These are phyloP conservation scores for Cladorrhinum samala DNA, from an alignment of 495 filamentous ascomycete species.

Conservation along the genomic window DNA sequence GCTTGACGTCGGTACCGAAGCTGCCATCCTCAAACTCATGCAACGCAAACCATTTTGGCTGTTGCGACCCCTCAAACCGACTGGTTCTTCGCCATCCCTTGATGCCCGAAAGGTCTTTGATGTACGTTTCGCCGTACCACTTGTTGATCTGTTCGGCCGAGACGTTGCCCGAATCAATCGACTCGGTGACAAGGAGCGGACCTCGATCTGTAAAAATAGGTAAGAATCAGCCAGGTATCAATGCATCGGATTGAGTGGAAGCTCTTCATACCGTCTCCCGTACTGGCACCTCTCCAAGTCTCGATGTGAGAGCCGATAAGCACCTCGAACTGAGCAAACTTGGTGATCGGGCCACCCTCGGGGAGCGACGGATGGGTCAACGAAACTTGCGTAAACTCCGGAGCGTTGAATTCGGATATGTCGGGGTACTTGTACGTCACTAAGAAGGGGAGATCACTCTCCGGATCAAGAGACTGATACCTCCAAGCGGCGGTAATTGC, in stretches of 20 bases:
- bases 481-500: constrained; percentile 19
- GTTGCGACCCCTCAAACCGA: not conserved
- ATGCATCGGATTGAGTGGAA: not conserved
- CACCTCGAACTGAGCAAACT: constrained; percentile 9
- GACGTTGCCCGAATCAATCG: not conserved
- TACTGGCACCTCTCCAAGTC: constrained; percentile 11
- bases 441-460: constrained; percentile 10
- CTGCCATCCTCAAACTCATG: not conserved
- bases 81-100: not conserved
- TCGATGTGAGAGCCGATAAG: constrained; percentile 14
- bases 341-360: constrained; percentile 15
- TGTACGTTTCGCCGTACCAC: not conserved
- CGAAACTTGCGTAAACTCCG: constrained; percentile 13
- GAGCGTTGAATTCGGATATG: constrained; percentile 10
- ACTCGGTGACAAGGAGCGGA: not conserved
- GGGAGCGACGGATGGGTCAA: constrained; percentile 17
- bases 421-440: constrained; percentile 19
- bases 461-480: constrained; percentile 12
- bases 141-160: not conserved
- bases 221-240: not conserved
- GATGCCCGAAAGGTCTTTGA: not conserved
- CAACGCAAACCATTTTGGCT: not conserved
- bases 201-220: not conserved
- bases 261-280: not conserved
- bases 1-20: not conserved